Conservation (phyloP, 2,329 filamentous ascomycete species). For the Claviceps spartinae region DNA sequence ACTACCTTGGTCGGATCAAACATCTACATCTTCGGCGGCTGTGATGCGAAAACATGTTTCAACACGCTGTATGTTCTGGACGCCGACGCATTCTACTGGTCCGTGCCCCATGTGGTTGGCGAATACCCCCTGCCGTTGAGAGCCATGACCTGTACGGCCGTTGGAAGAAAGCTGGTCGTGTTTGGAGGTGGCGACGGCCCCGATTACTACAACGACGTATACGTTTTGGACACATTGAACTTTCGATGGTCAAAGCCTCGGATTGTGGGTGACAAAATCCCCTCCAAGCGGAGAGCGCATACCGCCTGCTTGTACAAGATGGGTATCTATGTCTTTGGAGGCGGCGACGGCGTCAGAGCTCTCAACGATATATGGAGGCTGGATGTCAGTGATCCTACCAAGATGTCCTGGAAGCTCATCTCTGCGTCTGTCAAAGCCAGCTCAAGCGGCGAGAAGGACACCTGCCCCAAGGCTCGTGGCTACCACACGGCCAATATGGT, state of each 20-base stretch:
- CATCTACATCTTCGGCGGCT: conserved; percentile 56
- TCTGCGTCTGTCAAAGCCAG: conserved; percentile 31
- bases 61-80: conserved; percentile 57
- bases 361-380: conserved; percentile 62
- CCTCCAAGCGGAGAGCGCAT: conserved; percentile 51
- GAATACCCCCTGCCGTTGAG: conserved; percentile 51
- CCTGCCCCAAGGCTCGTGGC: conserved; percentile 48
- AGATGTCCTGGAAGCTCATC: conserved; percentile 56
- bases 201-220: conserved; percentile 59
- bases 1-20: conserved; percentile 53
- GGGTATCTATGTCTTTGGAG: conserved; percentile 57
- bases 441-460: conserved; percentile 18
- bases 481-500: conserved; percentile 66
- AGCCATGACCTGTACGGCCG: conserved; percentile 59
- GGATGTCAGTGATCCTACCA: conserved; percentile 50
- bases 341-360: conserved; percentile 55
- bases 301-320: conserved; percentile 60
- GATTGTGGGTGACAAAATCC: conserved; percentile 42
- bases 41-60: conserved; percentile 53
- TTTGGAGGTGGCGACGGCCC: conserved; percentile 59
- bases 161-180: conserved; percentile 56
- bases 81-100: conserved; percentile 58
- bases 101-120: conserved; percentile 47
- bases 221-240: conserved; percentile 57
- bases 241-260: conserved; percentile 52